Evolutionary conservation across 805 yeast genomes (phyloP), one percentile per base, ranked within the genome.

Genomic region (Suhomyces pyralidae): DNA sequence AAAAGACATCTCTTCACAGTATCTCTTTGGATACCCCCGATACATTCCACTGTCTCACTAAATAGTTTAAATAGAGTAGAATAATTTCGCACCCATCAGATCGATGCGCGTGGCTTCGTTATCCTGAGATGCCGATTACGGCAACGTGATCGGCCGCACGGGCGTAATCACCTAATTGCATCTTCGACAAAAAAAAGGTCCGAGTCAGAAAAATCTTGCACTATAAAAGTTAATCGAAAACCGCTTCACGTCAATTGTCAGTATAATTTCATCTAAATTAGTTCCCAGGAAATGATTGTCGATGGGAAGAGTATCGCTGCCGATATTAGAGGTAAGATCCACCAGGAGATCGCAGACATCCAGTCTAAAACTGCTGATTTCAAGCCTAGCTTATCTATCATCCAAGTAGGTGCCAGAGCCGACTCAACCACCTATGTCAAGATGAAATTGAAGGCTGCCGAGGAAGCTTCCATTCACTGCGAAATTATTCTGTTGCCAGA

Each of bases 381-480:
- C 68, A 72, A 75, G 57, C 94, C 96, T 28, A 78, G 76, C 43
- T 74, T 88, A 63, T 76, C 84, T 55, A 88, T 88, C 58, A 76
- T 88, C 57, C 96, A 88, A 71, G 87, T 88, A 20, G 96, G 96
- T 51, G 73, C 74, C 24, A 78, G 93, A 67, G 86, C 86, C 20
- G 96, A 88, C 63, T 87, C 94, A 10, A 75, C 86, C n/a, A 86
- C 90, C 3, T 88, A 88, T 68, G 92, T 88, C 46, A 80, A 83
- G 58, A 87, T 86, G 90, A 88, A 88, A 68, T 70, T 85, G 55
- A 86, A 84, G 67, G 93, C 94, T 9, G 88, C 93, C 26, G 74
- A 77, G 51, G 89, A 84, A 58, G 84, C 91, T 38, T 82, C 84
- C 51, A 80, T 88, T 53, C 72, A 74, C 15, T 86, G 92, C 70